Percentiles rank a stretch among this genome's conserved stretches.
These are phyloP conservation scores for Lasiodiplodia theobromae DNA, from an alignment of 2,329 filamentous ascomycete genomes.

Conservation along the genomic window DNA sequence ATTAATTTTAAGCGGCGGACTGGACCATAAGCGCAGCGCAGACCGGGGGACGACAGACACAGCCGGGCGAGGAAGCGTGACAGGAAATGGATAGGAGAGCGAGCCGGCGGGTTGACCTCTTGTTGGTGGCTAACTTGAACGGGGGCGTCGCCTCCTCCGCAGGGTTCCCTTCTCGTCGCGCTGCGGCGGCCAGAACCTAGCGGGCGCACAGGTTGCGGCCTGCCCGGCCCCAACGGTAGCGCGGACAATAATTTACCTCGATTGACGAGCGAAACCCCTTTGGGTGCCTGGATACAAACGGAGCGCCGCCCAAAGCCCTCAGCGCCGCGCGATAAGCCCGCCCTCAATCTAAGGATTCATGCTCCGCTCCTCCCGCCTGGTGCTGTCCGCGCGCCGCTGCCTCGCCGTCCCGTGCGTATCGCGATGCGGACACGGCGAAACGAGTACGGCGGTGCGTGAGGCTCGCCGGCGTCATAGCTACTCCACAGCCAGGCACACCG, in stretches of 20 bases:
- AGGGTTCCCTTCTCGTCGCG: slow-evolving; percentile 19
- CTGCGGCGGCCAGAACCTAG: slow-evolving; percentile 8
- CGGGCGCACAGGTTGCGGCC: neutral
- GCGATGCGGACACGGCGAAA: neutral
- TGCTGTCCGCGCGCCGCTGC: neutral
- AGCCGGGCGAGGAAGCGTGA: slow-evolving; percentile 4
- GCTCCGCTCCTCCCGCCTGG: neutral
- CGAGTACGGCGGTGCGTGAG: neutral
- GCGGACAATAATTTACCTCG: slow-evolving; percentile 6
- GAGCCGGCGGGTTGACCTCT: neutral
- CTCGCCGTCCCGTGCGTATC: neutral
- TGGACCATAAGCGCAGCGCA: neutral
- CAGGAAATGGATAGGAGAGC: slow-evolving; percentile 3
- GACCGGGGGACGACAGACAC: neutral
- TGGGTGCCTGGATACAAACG: slow-evolving; percentile 2
- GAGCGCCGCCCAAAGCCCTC: slow-evolving; percentile 4
- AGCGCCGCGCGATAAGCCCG: slow-evolving; percentile 13
- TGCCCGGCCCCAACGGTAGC: neutral
- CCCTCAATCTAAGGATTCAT: slow-evolving; percentile 8
- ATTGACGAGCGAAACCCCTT: slow-evolving; percentile 9
- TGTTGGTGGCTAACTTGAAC: neutral
- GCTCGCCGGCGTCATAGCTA: slow-evolving; percentile 23
- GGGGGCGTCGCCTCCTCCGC: neutral
- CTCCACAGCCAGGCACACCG: slow-evolving; percentile 38
- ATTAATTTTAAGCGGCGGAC: slow-evolving; percentile 16